Conservation (phyloP, 73 alveolate genomes). For the Paramecium bursaria region DNA sequence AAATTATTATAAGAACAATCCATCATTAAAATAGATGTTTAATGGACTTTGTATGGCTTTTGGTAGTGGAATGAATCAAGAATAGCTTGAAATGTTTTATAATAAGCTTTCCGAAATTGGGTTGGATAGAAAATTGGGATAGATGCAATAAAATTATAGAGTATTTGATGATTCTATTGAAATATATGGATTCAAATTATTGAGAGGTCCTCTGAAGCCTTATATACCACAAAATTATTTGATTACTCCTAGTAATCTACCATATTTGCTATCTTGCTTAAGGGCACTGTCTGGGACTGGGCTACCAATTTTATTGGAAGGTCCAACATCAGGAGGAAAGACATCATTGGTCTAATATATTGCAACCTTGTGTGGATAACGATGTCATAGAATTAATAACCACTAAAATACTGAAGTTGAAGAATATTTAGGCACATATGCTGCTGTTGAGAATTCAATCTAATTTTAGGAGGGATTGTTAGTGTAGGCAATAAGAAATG, state of each 20-base stretch:
- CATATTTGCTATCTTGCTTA: constrained; percentile 63
- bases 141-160: constrained; percentile 27
- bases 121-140: neutral
- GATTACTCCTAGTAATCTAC: constrained; percentile 56
- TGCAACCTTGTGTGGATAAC: constrained; percentile 90
- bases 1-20: constrained; percentile 70
- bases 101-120: constrained; percentile 15
- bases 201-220: constrained; percentile 40
- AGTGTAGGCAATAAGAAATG: constrained; percentile 92
- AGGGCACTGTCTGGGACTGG: constrained; percentile 86
- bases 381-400: constrained; percentile 96
- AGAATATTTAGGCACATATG: constrained; percentile 96
- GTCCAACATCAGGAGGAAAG: constrained; percentile 99
- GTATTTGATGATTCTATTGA: constrained; percentile 36
- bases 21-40: constrained; percentile 32
- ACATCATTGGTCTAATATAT: constrained; percentile 96
- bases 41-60: constrained; percentile 67
- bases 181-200: constrained; percentile 65
- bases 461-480: constrained; percentile 95
- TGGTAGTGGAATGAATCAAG: constrained; percentile 68
- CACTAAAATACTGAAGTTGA: constrained; percentile 99
- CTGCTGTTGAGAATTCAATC: constrained; percentile 86
- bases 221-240: constrained; percentile 29
- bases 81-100: constrained; percentile 9
- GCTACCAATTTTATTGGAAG: constrained; percentile 97